These are phyloP conservation scores for Rhizophora mangle DNA, from an alignment of 345 rosid genomes.

Conservation along the genomic window DNA sequence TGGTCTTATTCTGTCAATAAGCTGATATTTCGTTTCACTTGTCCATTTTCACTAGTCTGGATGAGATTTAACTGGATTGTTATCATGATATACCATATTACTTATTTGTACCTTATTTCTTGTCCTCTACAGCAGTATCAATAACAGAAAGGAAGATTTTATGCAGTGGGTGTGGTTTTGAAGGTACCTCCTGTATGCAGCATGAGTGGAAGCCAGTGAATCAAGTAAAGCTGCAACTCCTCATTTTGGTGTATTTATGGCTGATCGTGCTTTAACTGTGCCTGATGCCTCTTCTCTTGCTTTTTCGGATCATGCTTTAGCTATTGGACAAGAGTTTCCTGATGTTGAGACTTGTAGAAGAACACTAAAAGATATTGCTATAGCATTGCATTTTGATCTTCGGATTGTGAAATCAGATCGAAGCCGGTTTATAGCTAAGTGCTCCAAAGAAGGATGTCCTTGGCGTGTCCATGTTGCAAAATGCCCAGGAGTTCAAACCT, in stretches of 20 bases:
- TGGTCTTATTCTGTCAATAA: neutral
- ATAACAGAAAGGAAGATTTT: conserved; percentile 17
- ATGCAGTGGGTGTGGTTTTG: conserved; percentile 13
- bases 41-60: neutral
- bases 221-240: conserved; percentile 14
- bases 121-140: conserved; percentile 20
- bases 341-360: conserved; percentile 99
- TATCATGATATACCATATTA: too few relatives aligned
- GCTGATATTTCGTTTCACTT: neutral
- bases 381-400: conserved; percentile 92
- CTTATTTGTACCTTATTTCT: conserved; percentile 9
- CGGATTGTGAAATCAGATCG: conserved; percentile 97
- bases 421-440: conserved; percentile 95
- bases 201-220: conserved; percentile 23
- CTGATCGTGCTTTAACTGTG: conserved; percentile 51
- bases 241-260: conserved; percentile 49
- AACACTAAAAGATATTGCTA: conserved; percentile 85
- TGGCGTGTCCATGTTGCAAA: conserved; percentile 99
- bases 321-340: conserved; percentile 86
- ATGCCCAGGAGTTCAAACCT: conserved; percentile 88
- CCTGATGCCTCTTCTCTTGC: conserved; percentile 27
- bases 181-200: conserved; percentile 17
- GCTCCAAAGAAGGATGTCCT: conserved; percentile 98
- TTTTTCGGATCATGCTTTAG: conserved; percentile 39
- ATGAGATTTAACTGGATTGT: neutral